phyloP scores from a whole-genome alignment of 139 green algal species.

The Spirogloea muscicola region DNA sequence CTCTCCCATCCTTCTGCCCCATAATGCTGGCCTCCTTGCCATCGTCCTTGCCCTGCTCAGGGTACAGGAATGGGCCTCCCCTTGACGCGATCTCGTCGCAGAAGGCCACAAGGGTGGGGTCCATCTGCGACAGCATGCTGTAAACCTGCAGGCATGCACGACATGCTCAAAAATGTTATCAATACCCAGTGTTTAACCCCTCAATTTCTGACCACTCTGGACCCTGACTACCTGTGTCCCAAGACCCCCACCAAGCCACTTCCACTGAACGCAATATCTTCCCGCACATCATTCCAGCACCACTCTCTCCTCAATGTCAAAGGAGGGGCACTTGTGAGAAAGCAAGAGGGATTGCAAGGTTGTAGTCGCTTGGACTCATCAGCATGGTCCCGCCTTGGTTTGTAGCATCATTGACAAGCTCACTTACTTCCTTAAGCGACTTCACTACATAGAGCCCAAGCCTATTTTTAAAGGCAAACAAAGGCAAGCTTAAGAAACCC shows the following conservation, averaged over 20 bases:
- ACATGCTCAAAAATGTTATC: background rate
- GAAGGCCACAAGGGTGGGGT: constrained; percentile 15
- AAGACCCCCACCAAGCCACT: background rate
- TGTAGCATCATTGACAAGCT: no score
- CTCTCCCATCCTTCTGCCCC: no score
- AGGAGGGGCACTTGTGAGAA: background rate
- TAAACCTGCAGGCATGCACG: constrained; percentile 4
- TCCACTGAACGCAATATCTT: background rate
- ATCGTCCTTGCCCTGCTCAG: constrained; percentile 3
- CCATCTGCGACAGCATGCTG: constrained; percentile 40
- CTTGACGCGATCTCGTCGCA: constrained; percentile 33
- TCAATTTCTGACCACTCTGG: background rate
- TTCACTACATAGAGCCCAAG: no score
- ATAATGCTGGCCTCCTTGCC: background rate
- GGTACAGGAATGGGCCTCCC: constrained; percentile 12
- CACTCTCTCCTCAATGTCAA: background rate
- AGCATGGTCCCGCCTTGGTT: no score
- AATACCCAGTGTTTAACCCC: background rate
- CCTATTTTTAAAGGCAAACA: background rate
- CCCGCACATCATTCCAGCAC: background rate
- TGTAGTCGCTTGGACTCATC: no score
- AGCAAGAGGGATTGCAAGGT: background rate
- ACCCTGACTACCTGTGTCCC: no score
- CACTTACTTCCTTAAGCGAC: no score
- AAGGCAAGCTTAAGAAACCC: background rate